A percentile compares a stretch with the other conserved stretches of the same genome.
These are phyloP conservation scores for Candida jianshihensis DNA, from an alignment of 805 yeast genomes.

Conservation along the genomic window DNA sequence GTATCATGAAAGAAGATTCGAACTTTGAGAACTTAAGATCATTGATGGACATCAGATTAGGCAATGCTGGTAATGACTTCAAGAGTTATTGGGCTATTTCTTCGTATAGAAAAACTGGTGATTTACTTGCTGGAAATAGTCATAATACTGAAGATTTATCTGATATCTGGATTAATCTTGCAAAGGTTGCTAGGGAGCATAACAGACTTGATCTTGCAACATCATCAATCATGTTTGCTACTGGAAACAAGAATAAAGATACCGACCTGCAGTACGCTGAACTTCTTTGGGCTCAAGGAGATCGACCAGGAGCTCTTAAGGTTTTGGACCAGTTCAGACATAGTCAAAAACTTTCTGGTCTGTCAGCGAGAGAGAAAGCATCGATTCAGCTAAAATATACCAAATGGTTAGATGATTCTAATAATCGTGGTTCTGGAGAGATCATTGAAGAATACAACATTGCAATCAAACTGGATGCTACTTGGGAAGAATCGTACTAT, in stretches of 20 bases:
- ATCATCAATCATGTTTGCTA: constrained; percentile 55
- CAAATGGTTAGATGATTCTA: constrained; percentile 82
- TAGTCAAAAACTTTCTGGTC: constrained; percentile 3
- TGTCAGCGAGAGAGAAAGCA: constrained; percentile 24
- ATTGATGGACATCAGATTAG: constrained; percentile 18
- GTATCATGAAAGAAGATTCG: constrained; percentile 3
- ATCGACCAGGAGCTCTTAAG: constrained; percentile 75
- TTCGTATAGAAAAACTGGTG: constrained; percentile 49
- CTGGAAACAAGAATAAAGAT: constrained; percentile 25
- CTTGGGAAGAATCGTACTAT: constrained; percentile 77
- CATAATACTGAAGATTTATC: constrained; percentile 29
- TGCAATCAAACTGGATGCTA: constrained; percentile 45
- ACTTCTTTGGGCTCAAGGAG: constrained; percentile 85
- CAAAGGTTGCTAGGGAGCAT: constrained; percentile 60
- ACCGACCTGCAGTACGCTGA: constrained; percentile 75
- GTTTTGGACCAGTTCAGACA: constrained; percentile 38
- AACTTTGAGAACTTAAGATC: constrained; percentile 4
- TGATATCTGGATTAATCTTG: constrained; percentile 49
- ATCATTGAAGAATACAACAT: constrained; percentile 63
- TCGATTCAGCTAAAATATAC: constrained; percentile 69
- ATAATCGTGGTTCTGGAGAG: constrained; percentile 69
- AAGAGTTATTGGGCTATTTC: constrained; percentile 53
- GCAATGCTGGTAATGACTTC: constrained; percentile 43
- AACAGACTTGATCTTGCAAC: constrained; percentile 69
- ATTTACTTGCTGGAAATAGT: constrained; percentile 20